Base-by-base conservation (phyloP, 2,329 filamentous ascomycete species). In the Trichoderma harzianum region DNA sequence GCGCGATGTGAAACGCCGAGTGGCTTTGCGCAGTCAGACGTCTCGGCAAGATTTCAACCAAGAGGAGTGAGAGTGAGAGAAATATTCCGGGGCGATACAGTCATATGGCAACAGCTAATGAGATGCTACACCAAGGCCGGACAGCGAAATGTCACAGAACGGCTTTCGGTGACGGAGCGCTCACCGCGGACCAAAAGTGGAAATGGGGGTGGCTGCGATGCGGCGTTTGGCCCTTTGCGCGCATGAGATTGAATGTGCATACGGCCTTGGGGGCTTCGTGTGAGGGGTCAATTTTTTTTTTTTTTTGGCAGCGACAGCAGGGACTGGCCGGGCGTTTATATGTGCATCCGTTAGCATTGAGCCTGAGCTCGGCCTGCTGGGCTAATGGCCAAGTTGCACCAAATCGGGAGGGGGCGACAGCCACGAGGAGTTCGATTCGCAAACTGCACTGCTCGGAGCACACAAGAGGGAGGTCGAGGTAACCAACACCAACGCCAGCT, bases 301-400 rank as follows among this genome's bases (percentile, higher is more conserved):
- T 39, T 18, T n/a, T 43, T 39, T 18, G 36, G 64, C 79, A 81
- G 83, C 83, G 83, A 84, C 82, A 16, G 64, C 79, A 81, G 83
- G 83, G 83, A 84, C 82, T 80, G 78, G 32, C 76, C 78, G 78
- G 77, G 76, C 82, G 83, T 86, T 85, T 86, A 86, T 85, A 85
- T 86, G 83, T 82, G 80, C 79, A 79, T 79, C 61, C 72, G 66
- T 47, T 57, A 32, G 58, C 16, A 71, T 34, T 68, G 34, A 67
- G 21, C 55, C 62, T 62, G 69, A 67, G 43, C 47, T 62, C 55
- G 36, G 64, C 58, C 58, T 60, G 51, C 65, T 64, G 65, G 60
- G 57, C 64, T 47, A 62, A 51, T 30, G 32, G 57, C 57, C 68
- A 57, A 70, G 68, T 64, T 43, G 53, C 68, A 70, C 73, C 71